Percentiles rank a stretch among this genome's conserved stretches.
Evolutionary conservation across 805 yeast genomes (phyloP).

Genomic region (Saccharomycopsis sp.): DNA sequence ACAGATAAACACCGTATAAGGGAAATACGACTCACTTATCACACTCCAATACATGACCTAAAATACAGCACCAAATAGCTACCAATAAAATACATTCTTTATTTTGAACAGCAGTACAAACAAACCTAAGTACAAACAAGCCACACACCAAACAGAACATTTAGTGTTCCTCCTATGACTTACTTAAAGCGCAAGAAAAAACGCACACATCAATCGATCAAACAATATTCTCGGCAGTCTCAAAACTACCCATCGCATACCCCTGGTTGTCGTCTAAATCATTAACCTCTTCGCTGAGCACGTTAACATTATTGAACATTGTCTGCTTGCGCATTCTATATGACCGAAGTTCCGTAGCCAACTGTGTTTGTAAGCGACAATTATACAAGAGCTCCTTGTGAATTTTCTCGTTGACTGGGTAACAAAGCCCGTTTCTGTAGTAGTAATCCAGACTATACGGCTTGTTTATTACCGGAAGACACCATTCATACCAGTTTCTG

Average conservation of each 20-base stretch:
- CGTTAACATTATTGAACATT: background rate
- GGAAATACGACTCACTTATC: no score
- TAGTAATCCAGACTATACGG: slow-evolving; percentile 10
- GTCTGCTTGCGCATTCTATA: slow-evolving; percentile 2
- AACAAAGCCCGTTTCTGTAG: slow-evolving; percentile 15
- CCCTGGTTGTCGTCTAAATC: background rate
- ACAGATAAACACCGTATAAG: no score
- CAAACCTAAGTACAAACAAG: no score
- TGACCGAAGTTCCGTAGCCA: slow-evolving; percentile 17
- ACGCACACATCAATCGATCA: no score
- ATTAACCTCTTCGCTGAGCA: background rate
- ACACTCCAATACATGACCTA: no score
- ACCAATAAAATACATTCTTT: no score
- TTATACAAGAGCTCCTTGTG: slow-evolving; percentile 17
- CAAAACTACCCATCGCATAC: background rate
- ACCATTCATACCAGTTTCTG: slow-evolving; percentile 53
- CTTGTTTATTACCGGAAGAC: slow-evolving; percentile 45
- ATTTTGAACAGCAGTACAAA: no score
- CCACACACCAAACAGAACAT: no score
- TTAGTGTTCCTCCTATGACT: no score
- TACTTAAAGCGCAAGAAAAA: no score
- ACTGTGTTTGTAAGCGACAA: slow-evolving; percentile 15
- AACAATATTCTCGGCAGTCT: background rate
- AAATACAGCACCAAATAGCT: no score
- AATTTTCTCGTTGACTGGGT: slow-evolving; percentile 15